Percentiles rank a stretch among this genome's conserved stretches.
Evolutionary conservation across 2,329 filamentous ascomycete species (phyloP).

Genomic region (Ophiostoma novo-ulmi): DNA sequence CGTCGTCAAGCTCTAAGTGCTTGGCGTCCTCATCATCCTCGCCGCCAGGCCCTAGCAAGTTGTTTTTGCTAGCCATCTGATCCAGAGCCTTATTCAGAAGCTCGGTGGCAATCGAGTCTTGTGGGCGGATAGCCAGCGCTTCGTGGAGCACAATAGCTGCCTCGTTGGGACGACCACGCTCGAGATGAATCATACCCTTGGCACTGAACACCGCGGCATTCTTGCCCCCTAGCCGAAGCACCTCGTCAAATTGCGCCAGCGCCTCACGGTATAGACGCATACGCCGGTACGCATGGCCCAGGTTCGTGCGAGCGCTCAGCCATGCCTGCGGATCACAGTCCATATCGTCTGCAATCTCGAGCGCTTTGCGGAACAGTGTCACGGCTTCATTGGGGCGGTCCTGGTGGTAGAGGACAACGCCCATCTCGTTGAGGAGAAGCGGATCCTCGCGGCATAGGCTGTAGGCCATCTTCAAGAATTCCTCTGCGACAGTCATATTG

Average conservation of each 20-base stretch:
- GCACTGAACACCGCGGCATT: constrained; percentile 73
- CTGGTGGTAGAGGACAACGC: constrained; percentile 92
- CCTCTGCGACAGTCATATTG: constrained; percentile 87
- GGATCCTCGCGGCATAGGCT: constrained; percentile 78
- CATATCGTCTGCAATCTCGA: constrained; percentile 73
- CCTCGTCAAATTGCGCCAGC: constrained; percentile 77
- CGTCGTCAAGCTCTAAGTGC: constrained; percentile 16
- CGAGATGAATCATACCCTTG: constrained; percentile 78
- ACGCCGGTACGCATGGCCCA: constrained; percentile 81
- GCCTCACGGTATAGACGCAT: constrained; percentile 64
- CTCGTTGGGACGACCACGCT: constrained; percentile 67
- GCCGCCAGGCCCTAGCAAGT: constrained; percentile 28
- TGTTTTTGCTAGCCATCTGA: constrained; percentile 47
- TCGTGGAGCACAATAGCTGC: constrained; percentile 81
- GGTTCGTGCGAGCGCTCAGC: constrained; percentile 78
- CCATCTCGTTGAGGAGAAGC: constrained; percentile 88
- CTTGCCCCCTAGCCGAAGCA: constrained; percentile 74
- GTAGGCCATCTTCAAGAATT: constrained; percentile 89
- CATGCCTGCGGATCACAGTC: constrained; percentile 77
- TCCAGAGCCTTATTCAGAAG: constrained; percentile 66
- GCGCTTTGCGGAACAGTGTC: constrained; percentile 69
- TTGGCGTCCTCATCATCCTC: not conserved
- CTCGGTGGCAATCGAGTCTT: constrained; percentile 77
- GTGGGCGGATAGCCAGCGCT: constrained; percentile 69
- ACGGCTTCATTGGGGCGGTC: constrained; percentile 70